These are phyloP conservation scores for Xylariaceae sp. DNA, from an alignment of 2,329 filamentous ascomycete species.

Conservation along the genomic window DNA sequence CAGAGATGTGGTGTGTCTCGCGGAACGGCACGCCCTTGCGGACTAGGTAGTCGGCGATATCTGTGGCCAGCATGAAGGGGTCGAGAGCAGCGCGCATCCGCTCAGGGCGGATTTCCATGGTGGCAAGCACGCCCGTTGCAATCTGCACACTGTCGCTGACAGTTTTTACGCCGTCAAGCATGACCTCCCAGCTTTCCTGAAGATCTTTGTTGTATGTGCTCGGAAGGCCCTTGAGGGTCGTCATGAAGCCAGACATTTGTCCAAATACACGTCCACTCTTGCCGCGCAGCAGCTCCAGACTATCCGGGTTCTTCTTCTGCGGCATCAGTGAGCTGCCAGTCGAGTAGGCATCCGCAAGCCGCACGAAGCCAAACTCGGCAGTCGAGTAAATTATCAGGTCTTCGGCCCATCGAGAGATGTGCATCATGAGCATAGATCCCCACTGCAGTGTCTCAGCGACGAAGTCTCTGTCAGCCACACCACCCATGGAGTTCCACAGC, in stretches of 20 bases:
- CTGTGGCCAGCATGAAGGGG: slow-evolving; percentile 76
- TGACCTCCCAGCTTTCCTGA: slow-evolving; percentile 82
- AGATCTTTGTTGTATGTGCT: slow-evolving; percentile 87
- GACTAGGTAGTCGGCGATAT: slow-evolving; percentile 62
- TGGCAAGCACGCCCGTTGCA: slow-evolving; percentile 72
- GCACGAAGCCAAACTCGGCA: slow-evolving; percentile 68
- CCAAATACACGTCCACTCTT: slow-evolving; percentile 73
- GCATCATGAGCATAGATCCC: slow-evolving; percentile 70
- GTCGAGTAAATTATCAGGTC: slow-evolving; percentile 80
- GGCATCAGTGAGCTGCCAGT: slow-evolving; percentile 32
- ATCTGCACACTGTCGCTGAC: slow-evolving; percentile 77
- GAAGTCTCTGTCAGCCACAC: slow-evolving; percentile 74
- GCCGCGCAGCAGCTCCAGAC: slow-evolving; percentile 64
- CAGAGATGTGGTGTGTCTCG: slow-evolving; percentile 77
- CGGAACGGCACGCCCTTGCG: slow-evolving; percentile 72
- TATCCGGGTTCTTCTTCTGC: slow-evolving; percentile 72
- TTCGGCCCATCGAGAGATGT: slow-evolving; percentile 75
- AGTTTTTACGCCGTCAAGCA: slow-evolving; percentile 79
- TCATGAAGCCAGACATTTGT: slow-evolving; percentile 61
- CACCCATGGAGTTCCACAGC: slow-evolving; percentile 64
- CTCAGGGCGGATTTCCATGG: slow-evolving; percentile 61
- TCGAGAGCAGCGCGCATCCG: slow-evolving; percentile 76
- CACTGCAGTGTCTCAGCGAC: slow-evolving; percentile 77
- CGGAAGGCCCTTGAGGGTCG: slow-evolving; percentile 61
- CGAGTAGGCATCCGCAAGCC: slow-evolving; percentile 72